These are phyloP conservation scores for Paecilomyces niveus DNA, from an alignment of 2,329 filamentous ascomycete species.

Conservation along the genomic window DNA sequence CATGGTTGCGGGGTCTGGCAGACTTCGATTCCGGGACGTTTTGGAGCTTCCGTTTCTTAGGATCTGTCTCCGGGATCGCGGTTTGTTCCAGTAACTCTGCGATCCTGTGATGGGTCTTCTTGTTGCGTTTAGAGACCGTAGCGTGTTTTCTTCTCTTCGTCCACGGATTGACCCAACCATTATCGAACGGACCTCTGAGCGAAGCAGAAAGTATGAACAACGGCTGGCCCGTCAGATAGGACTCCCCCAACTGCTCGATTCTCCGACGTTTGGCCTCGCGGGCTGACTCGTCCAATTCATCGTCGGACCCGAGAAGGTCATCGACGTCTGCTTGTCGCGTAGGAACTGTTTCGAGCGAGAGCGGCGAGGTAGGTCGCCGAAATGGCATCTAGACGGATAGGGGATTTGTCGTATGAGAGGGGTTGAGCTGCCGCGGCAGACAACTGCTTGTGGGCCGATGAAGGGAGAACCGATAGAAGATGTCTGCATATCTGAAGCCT, in stretches of 20 bases:
- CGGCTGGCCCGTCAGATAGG: slow-evolving; percentile 35
- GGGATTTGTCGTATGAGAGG: slow-evolving; percentile 3
- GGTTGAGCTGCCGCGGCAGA: slow-evolving; percentile 12
- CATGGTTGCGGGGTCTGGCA: slow-evolving; percentile 4
- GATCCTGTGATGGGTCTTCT: not conserved
- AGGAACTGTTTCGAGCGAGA: slow-evolving; percentile 28
- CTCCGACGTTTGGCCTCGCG: slow-evolving; percentile 33
- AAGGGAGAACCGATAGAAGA: slow-evolving; percentile 1
- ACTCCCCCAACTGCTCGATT: slow-evolving; percentile 34
- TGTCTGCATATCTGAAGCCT: not conserved
- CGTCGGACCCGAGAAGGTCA: slow-evolving; percentile 30
- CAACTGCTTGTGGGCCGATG: slow-evolving; percentile 14
- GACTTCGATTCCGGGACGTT: slow-evolving; percentile 9
- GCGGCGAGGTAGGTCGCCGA: slow-evolving; percentile 23
- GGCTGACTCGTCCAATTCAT: slow-evolving; percentile 26
- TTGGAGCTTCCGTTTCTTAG: slow-evolving; percentile 13
- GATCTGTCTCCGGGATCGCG: slow-evolving; percentile 21
- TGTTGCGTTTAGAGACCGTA: not conserved
- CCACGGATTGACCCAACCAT: slow-evolving; percentile 43
- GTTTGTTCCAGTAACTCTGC: slow-evolving; percentile 8
- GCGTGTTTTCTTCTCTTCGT: slow-evolving; percentile 17
- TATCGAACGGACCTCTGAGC: slow-evolving; percentile 38
- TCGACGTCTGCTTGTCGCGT: slow-evolving; percentile 18
- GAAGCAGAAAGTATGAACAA: slow-evolving; percentile 41
- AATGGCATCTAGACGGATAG: slow-evolving; percentile 21